Evolutionary conservation across 768 basidiomycete genomes (phyloP).

Genomic region (Podaxis carcinomalis): DNA sequence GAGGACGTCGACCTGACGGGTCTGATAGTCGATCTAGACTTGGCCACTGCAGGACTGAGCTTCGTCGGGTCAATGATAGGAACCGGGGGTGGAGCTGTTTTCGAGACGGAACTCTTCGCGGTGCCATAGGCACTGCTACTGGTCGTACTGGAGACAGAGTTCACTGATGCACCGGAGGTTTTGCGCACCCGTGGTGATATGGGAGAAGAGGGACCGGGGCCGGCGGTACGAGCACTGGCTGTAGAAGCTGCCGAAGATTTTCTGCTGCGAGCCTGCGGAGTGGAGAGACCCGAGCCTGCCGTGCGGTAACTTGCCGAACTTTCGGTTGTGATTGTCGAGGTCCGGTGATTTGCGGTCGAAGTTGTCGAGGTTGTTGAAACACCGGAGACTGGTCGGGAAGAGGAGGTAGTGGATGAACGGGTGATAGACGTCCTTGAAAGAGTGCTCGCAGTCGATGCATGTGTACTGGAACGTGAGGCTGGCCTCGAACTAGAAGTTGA

Average conservation of each 20-base stretch:
- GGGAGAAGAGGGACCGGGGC: slow-evolving; percentile 10
- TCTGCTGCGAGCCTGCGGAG: slow-evolving; percentile 22
- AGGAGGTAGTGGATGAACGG: slow-evolving; percentile 13
- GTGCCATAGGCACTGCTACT: slow-evolving; percentile 11
- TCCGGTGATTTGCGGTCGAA: not conserved
- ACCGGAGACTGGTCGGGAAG: slow-evolving; percentile 17
- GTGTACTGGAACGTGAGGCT: slow-evolving; percentile 24
- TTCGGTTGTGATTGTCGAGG: slow-evolving; percentile 11
- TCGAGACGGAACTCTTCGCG: slow-evolving; percentile 15
- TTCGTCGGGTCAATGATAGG: slow-evolving; percentile 12
- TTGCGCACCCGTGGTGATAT: slow-evolving; percentile 19
- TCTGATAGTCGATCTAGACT: not conserved
- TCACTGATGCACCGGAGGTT: slow-evolving; percentile 22
- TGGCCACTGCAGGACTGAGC: slow-evolving; percentile 1
- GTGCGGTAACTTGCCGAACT: slow-evolving; percentile 36
- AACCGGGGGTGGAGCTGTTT: slow-evolving; percentile 13
- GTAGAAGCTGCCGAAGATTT: slow-evolving; percentile 29
- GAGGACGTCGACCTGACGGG: slow-evolving; percentile 6
- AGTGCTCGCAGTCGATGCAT: slow-evolving; percentile 12
- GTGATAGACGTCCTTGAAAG: not conserved
- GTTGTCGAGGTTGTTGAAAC: slow-evolving; percentile 16
- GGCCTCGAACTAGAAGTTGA: slow-evolving; percentile 16
- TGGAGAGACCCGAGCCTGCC: slow-evolving; percentile 30
- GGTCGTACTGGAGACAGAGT: slow-evolving; percentile 20
- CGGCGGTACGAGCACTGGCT: slow-evolving; percentile 16